Percentiles rank a stretch among this genome's conserved stretches.
Evolutionary conservation across 108 stramenopile genomes (phyloP).

Genomic region (Discostella stelligeroides): DNA sequence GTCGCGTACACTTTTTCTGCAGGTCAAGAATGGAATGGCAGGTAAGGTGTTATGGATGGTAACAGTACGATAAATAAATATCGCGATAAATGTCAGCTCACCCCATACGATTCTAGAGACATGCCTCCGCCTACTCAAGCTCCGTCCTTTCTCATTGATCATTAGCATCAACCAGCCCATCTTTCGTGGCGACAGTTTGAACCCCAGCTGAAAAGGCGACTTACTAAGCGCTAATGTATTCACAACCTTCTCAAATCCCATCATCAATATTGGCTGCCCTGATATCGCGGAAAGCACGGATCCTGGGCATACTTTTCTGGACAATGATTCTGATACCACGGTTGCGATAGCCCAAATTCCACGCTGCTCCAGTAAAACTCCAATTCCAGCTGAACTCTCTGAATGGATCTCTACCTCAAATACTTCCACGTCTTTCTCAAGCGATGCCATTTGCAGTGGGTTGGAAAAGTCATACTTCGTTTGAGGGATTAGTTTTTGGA

Average conservation of each 20-base stretch:
- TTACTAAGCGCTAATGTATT: constrained; percentile 19
- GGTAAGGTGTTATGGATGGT: neutral
- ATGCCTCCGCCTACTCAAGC: constrained; percentile 2
- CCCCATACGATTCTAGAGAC: constrained; percentile 19
- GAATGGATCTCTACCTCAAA: constrained; percentile 24
- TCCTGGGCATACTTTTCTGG: constrained; percentile 27
- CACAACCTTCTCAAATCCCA: constrained; percentile 29
- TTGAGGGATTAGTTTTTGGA: constrained; percentile 24
- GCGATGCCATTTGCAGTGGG: constrained; percentile 31
- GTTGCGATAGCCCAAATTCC: constrained; percentile 39
- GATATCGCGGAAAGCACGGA: constrained; percentile 21
- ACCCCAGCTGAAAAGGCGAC: constrained; percentile 29
- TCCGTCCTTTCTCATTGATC: constrained; percentile 9
- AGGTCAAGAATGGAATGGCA: neutral
- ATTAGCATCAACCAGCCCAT: constrained; percentile 41
- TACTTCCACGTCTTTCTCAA: constrained; percentile 21
- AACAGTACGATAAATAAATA: neutral
- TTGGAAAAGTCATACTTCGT: constrained; percentile 18
- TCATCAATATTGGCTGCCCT: constrained; percentile 18
- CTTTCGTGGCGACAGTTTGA: constrained; percentile 31
- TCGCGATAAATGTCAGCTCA: neutral
- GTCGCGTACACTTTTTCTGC: constrained; percentile 41
- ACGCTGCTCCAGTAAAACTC: constrained; percentile 32
- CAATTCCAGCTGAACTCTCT: constrained; percentile 26
- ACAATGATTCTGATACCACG: constrained; percentile 26